Percentiles rank a stretch among this genome's conserved stretches.
These are phyloP conservation scores for Cucumis hystrix DNA, from an alignment of 306 rosid genomes.

Conservation along the genomic window DNA sequence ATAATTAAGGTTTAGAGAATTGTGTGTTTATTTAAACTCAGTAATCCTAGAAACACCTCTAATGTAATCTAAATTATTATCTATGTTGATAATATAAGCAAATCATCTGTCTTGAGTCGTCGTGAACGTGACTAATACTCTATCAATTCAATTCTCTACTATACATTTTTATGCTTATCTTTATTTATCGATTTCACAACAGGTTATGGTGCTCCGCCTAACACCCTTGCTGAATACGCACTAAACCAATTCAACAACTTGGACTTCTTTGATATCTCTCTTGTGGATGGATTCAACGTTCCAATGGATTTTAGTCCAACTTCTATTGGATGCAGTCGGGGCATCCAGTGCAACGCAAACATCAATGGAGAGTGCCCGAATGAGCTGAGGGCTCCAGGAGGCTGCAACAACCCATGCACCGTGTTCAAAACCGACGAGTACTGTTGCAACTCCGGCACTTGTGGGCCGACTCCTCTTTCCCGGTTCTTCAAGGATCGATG, in stretches of 20 bases:
- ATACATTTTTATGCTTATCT: too few relatives aligned
- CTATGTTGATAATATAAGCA: too few relatives aligned
- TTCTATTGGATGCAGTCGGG: constrained; percentile 5
- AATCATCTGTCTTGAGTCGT: too few relatives aligned
- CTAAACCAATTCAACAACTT: constrained; percentile 25
- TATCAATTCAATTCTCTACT: too few relatives aligned
- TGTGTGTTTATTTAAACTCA: too few relatives aligned
- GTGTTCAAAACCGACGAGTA: constrained; percentile 22
- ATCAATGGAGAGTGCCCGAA: constrained; percentile 42
- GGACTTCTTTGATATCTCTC: constrained; percentile 39
- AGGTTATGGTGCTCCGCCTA: constrained; percentile 16
- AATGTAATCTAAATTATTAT: too few relatives aligned
- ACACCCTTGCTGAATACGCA: constrained; percentile 41
- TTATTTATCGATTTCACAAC: too few relatives aligned
- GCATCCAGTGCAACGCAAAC: constrained; percentile 20
- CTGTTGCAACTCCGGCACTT: constrained; percentile 22
- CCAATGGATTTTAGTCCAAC: constrained; percentile 27
- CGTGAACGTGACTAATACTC: too few relatives aligned
- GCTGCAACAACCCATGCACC: constrained; percentile 41
- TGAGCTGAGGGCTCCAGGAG: constrained; percentile 21
- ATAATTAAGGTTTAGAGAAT: too few relatives aligned
- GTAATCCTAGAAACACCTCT: too few relatives aligned
- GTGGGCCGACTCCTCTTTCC: constrained; percentile 31
- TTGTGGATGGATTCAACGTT: constrained; percentile 42
- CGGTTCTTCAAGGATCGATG: constrained; percentile 37